Evolutionary conservation across 2,329 filamentous ascomycete genomes (phyloP).

Genomic region (Didymella pinodella): DNA sequence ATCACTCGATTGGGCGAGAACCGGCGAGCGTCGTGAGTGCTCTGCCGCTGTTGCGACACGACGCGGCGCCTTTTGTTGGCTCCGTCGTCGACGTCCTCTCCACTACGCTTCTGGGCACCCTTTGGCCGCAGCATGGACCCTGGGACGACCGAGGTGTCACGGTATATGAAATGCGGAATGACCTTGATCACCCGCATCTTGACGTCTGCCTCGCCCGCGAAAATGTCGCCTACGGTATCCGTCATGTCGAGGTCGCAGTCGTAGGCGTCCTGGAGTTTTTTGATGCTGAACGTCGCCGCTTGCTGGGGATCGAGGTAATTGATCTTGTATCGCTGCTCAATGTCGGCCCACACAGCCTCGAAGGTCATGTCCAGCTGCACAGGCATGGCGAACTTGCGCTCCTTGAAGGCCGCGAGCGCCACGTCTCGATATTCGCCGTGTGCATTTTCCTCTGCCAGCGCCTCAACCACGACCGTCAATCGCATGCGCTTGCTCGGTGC

Average conservation of each 20-base stretch:
- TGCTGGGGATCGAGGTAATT: slow-evolving; percentile 39
- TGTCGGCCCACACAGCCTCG: slow-evolving; percentile 39
- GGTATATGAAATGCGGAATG: slow-evolving; percentile 38
- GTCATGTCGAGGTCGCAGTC: slow-evolving; percentile 49
- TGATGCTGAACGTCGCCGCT: slow-evolving; percentile 42
- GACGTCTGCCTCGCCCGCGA: slow-evolving; percentile 39
- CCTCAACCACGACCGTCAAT: slow-evolving; percentile 41
- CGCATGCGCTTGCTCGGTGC: slow-evolving; percentile 34
- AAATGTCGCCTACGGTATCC: slow-evolving; percentile 48
- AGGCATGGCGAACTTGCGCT: slow-evolving; percentile 46
- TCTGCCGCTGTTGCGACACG: slow-evolving; percentile 26
- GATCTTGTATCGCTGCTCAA: slow-evolving; percentile 46
- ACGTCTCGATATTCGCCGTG: slow-evolving; percentile 27
- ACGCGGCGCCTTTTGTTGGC: slow-evolving; percentile 38
- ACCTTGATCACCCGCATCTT: slow-evolving; percentile 43
- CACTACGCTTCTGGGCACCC: slow-evolving; percentile 33
- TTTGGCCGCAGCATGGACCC: slow-evolving; percentile 42
- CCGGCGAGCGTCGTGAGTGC: slow-evolving; percentile 26
- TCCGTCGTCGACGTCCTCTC: slow-evolving; percentile 21
- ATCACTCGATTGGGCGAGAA: slow-evolving; percentile 39
- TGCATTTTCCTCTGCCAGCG: slow-evolving; percentile 36
- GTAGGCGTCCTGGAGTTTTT: slow-evolving; percentile 48
- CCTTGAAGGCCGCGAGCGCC: slow-evolving; percentile 40
- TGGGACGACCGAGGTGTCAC: slow-evolving; percentile 44
- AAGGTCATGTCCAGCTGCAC: slow-evolving; percentile 41